Base-by-base conservation (phyloP, 148 eudicot species). In the Limonium bicolor region DNA sequence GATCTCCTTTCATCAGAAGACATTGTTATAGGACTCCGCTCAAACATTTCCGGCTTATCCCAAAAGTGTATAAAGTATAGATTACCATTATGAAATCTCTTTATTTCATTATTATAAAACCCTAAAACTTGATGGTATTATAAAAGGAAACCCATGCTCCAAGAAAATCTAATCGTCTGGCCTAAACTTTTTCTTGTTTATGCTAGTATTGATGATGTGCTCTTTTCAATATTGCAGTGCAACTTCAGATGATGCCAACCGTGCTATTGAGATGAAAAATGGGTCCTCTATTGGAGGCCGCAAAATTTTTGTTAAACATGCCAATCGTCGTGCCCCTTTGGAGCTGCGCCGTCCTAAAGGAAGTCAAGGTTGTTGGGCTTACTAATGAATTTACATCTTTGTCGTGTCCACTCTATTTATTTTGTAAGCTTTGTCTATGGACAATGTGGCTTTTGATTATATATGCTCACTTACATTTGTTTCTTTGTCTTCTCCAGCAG, bases 191-290 rank as follows among this genome's bases (percentile, higher is more conserved):
- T n/a, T n/a, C n/a, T n/a, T n/a, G n/a, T n/a, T n/a, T n/a, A n/a
- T n/a, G n/a, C n/a, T n/a, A n/a, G n/a, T n/a, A n/a, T n/a, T n/a
- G n/a, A n/a, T n/a, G 9, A 23, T 23, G 25, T 41, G 46, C 8
- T 41, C 32, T 17, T 44, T 23, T 37, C 20, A 29, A 22, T 42
- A 46, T 27, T 36, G 23, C 47, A 87, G 96, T 56, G 96, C 96
- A 44, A 68, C 69, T 61, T 72, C 76, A 12, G 86, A 76, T 61
- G 94, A 87, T 79, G 88, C 86, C 20, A 71, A 55, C 50, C 80
- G 82, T 49, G 79, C 96, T 29, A 74, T 87, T 61, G 86, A 82
- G 69, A 58, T 76, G 68, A 87, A 87, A 67, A 71, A 79, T 67
- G 88, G 88, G 28, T 76, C 82, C 14, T 48, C 62, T 48, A 49